A percentile compares a stretch with the other conserved stretches of the same genome.
These are phyloP conservation scores for Arachnopeziza araneosa DNA, from an alignment of 2,329 filamentous ascomycete genomes.

Conservation along the genomic window DNA sequence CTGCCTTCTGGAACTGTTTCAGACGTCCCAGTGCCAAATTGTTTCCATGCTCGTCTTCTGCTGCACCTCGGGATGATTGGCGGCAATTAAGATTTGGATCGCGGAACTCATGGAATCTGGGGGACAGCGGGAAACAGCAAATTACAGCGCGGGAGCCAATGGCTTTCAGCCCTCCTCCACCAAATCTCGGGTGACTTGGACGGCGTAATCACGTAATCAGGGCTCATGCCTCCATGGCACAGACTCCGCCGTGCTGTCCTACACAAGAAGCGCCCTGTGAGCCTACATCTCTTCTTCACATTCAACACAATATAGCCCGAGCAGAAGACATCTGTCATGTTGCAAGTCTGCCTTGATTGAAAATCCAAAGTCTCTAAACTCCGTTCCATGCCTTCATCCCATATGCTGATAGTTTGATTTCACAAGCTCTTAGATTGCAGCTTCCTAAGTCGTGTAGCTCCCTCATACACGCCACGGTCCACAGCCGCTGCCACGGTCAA, in stretches of 20 bases:
- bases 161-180: neutral
- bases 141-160: neutral
- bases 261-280: too few species aligned
- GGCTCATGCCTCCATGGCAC: too few species aligned
- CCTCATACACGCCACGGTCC: constrained; percentile 88
- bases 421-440: constrained; percentile 60
- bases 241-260: too few species aligned
- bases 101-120: neutral
- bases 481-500: constrained; percentile 92
- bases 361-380: constrained; percentile 21
- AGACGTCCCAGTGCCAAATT: neutral
- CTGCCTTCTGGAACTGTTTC: neutral
- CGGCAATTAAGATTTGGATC: neutral
- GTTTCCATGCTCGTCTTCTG: neutral
- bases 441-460: constrained; percentile 79
- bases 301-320: neutral
- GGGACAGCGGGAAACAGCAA: neutral
- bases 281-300: too few species aligned
- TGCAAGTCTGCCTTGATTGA: neutral
- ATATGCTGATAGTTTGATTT: constrained; percentile 4
- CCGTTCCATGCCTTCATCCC: constrained; percentile 18
- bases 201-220: too few species aligned
- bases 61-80: neutral
- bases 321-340: neutral
- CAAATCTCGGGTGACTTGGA: neutral